Percentiles rank a stretch among this genome's conserved stretches.
phyloP scores from a whole-genome alignment of 2,329 filamentous ascomycete species.

The Stagonosporopsis vannaccii region DNA sequence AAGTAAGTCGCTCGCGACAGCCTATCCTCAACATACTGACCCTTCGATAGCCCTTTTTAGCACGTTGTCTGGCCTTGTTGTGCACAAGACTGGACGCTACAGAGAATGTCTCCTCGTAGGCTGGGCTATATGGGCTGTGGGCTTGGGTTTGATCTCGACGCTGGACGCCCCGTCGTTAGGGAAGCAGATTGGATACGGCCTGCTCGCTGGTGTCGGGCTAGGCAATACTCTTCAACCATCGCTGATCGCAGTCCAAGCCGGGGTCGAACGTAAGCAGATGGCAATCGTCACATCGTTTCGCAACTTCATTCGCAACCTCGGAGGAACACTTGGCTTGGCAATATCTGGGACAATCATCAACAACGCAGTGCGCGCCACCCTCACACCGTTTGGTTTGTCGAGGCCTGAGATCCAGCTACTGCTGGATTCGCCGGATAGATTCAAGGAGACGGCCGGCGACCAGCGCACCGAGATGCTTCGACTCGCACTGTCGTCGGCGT shows the following conservation, averaged over 20 bases:
- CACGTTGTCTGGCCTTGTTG: conserved; percentile 28
- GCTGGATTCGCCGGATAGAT: conserved; percentile 24
- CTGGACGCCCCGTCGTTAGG: conserved; percentile 22
- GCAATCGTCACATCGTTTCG: conserved; percentile 69
- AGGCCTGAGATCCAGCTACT: conserved; percentile 21
- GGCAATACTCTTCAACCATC: conserved; percentile 63
- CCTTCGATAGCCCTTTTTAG: conserved; percentile 25
- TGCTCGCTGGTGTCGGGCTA: conserved; percentile 44
- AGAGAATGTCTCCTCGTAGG: conserved; percentile 29
- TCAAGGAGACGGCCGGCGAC: conserved; percentile 9
- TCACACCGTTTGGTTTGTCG: conserved; percentile 20
- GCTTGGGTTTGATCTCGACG: conserved; percentile 27
- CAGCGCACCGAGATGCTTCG: conserved; percentile 17
- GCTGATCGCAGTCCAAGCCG: conserved; percentile 65
- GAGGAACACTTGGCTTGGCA: conserved; percentile 66
- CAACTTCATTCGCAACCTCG: conserved; percentile 68
- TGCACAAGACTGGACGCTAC: conserved; percentile 30
- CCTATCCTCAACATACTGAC: not conserved
- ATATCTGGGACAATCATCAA: conserved; percentile 50
- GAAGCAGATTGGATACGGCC: conserved; percentile 28
- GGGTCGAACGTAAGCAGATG: conserved; percentile 60
- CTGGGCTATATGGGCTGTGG: conserved; percentile 31
- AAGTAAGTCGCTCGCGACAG: conserved; percentile 15
- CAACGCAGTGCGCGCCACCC: conserved; percentile 22
- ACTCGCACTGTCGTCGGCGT: conserved; percentile 19